These are phyloP conservation scores for Solanum chacoense DNA, from an alignment of 305 asterid species.

Conservation along the genomic window DNA sequence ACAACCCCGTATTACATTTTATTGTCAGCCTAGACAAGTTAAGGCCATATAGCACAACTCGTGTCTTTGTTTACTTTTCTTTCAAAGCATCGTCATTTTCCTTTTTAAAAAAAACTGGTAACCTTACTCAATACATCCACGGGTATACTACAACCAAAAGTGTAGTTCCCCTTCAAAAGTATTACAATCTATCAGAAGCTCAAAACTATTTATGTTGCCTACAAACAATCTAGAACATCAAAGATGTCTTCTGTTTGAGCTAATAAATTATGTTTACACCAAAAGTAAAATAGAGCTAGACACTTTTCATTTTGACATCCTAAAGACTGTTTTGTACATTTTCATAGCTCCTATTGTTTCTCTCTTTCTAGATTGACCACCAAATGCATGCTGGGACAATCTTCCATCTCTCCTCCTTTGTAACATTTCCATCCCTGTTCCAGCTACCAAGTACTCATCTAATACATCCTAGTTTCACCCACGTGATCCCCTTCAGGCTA, in stretches of 20 bases:
- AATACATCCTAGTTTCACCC: neutral
- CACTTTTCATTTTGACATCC: neutral
- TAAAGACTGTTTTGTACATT: neutral
- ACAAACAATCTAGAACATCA: neutral
- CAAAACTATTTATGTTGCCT: neutral
- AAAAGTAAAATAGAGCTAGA: neutral
- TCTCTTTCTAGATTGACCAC: neutral
- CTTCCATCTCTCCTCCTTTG: neutral
- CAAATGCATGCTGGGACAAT: neutral
- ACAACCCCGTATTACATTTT: neutral
- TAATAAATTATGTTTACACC: neutral
- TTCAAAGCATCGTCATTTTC: neutral
- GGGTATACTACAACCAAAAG: neutral
- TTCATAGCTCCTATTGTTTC: neutral
- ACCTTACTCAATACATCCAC: neutral
- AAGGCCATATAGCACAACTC: neutral
- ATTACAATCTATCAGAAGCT: neutral
- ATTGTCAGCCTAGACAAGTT: neutral
- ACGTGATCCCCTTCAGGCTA: neutral
- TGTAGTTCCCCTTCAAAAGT: neutral
- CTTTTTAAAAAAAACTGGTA: neutral
- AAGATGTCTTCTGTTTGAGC: neutral
- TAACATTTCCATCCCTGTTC: neutral
- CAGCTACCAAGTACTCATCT: neutral
- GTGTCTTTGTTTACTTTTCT: neutral